Base-by-base conservation (phyloP, 2,329 filamentous ascomycete genomes). In the Aspergillus viridinutans region DNA sequence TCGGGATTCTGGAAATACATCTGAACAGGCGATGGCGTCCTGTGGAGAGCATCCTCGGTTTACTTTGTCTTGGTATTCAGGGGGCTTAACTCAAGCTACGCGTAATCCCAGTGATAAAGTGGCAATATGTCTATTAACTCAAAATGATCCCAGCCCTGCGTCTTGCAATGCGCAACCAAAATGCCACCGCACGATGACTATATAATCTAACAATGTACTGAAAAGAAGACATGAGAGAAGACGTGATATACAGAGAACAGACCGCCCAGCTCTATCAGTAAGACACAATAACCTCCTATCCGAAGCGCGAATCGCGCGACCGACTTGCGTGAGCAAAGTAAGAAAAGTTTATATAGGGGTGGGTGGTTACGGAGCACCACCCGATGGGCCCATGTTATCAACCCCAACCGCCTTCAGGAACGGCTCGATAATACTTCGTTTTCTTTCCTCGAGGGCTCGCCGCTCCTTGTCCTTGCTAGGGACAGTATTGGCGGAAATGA, bases 391-490 rank as follows among this genome's bases (percentile, higher is more conserved):
- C 20, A 62, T 58, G 57, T 67, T 67, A 63, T 74, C 71, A 7
- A 72, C 71, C 1, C 66, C 69, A 51, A 70, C 67, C 51, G 71
- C 71, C 49, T 74, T 78, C 57, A 90, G 68, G 62, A 95, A 95
- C 28, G 90, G 76, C 69, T 92, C 89, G 29, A 95, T 69, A 12
- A 92, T 74, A 9, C 81, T 81, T 55, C 81, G 80, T 76, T 86
- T 88, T 69, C 83, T 83, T 56, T 89, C 89, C 61, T 87, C 85
- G 14, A 80, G 72, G 0, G 76, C 74, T 58, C 80, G 86, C 62
- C 76, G 83, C 58, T 89, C 87, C 72, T 83, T 84, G 5, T 84
- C 83, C 58, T 74, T 80, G 21, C 69, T 59, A 1, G 70, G 74
- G 3, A 70, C 64, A 1, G 76, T 69, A 17, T 67, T 60, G 0